phyloP scores from a whole-genome alignment of 129 eudicot genomes.

The Artemisia annua region DNA sequence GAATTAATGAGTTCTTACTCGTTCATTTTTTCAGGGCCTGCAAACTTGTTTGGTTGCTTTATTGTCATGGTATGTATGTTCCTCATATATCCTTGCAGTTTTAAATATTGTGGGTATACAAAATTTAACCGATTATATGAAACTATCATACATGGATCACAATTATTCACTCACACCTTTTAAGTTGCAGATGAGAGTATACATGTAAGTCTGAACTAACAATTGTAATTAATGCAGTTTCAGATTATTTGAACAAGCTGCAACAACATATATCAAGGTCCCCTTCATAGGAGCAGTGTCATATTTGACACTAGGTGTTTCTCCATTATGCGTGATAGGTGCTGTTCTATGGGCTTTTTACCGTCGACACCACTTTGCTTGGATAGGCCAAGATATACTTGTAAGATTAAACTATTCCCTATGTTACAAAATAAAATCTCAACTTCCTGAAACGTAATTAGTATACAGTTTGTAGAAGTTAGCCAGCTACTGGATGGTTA shows the following conservation, averaged over 20 bases:
- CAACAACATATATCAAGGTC: constrained; percentile 66
- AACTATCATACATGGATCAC: not conserved
- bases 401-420: constrained; percentile 45
- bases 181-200: not conserved
- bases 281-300: constrained; percentile 86
- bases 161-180: not conserved
- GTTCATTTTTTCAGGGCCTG: constrained; percentile 62
- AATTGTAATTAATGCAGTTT: constrained; percentile 45
- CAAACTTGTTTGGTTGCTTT: constrained; percentile 90
- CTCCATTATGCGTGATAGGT: constrained; percentile 80
- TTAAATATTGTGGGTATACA: not conserved
- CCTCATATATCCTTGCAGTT: not conserved
- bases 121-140: not conserved
- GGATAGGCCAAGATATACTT: constrained; percentile 99
- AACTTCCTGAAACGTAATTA: constrained; percentile 2
- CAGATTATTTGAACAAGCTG: constrained; percentile 80
- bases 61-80: constrained; percentile 69
- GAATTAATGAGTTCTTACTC: constrained; percentile 23
- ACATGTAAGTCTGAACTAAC: constrained; percentile 30
- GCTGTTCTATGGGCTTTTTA: constrained; percentile 86
- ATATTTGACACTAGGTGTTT: constrained; percentile 66
- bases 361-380: constrained; percentile 72
- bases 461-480: not conserved
- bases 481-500: not conserved
- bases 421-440: not conserved